Percentiles rank a stretch among this genome's conserved stretches.
These are phyloP conservation scores for Stemphylium lycopersici DNA, from an alignment of 2,329 filamentous ascomycete genomes.

Conservation along the genomic window DNA sequence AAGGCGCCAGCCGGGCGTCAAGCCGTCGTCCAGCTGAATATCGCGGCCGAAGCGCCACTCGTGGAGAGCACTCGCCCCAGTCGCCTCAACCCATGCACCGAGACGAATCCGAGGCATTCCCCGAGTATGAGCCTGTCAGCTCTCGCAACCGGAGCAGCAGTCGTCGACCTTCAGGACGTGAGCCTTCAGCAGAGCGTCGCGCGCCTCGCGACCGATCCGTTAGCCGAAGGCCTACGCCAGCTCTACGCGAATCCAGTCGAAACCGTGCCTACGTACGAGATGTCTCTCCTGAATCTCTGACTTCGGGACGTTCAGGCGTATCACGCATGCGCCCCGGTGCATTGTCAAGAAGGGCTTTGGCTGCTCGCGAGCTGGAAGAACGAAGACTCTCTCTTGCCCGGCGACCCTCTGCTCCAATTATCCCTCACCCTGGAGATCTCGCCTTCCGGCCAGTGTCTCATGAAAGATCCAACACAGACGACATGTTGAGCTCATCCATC, in stretches of 20 bases:
- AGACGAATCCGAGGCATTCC: slow-evolving; percentile 61
- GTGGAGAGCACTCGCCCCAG: slow-evolving; percentile 70
- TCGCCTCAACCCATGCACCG: slow-evolving; percentile 79
- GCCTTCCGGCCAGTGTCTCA: slow-evolving; percentile 40
- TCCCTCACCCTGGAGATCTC: slow-evolving; percentile 72
- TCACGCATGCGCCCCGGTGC: slow-evolving; percentile 32
- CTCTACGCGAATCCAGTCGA: slow-evolving; percentile 39
- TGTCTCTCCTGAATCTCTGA: slow-evolving; percentile 44
- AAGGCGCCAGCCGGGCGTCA: slow-evolving; percentile 40
- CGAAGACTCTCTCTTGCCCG: slow-evolving; percentile 78
- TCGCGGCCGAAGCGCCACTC: slow-evolving; percentile 44
- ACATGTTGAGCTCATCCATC: slow-evolving; percentile 48
- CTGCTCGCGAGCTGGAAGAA: slow-evolving; percentile 84
- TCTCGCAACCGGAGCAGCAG: slow-evolving; percentile 60
- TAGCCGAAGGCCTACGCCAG: slow-evolving; percentile 41
- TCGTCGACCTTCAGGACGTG: slow-evolving; percentile 54
- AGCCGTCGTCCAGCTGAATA: slow-evolving; percentile 45
- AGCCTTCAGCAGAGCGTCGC: slow-evolving; percentile 54
- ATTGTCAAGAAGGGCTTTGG: slow-evolving; percentile 53
- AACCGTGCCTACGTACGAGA: slow-evolving; percentile 44
- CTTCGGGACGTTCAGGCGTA: slow-evolving; percentile 40
- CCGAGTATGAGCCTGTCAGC: slow-evolving; percentile 66
- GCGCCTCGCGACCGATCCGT: slow-evolving; percentile 44
- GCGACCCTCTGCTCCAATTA: slow-evolving; percentile 77
- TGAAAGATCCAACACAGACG: slow-evolving; percentile 48